Conservation (phyloP, 2,329 filamentous ascomycete species). For the Pseudopithomyces maydicus region DNA sequence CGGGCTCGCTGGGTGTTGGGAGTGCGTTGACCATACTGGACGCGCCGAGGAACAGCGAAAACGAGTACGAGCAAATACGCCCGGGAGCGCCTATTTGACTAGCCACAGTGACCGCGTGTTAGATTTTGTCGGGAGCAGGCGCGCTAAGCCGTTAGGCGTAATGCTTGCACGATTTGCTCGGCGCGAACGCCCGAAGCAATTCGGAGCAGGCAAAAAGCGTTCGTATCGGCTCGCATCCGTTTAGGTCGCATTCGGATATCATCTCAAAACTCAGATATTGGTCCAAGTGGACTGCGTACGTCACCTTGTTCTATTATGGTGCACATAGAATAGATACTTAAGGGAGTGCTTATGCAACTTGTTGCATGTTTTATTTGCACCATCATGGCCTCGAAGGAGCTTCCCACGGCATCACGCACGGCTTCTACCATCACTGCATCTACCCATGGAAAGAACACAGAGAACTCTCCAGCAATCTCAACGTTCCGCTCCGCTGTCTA, state of each 20-base stretch:
- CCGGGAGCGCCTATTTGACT: background rate
- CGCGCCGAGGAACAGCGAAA: background rate
- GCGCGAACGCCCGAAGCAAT: background rate
- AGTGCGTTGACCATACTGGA: background rate
- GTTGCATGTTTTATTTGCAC: background rate
- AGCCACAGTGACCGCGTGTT: background rate
- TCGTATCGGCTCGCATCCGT: slow-evolving; percentile 5
- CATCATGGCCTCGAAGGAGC: too few species aligned
- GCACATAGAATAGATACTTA: background rate
- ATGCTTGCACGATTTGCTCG: background rate
- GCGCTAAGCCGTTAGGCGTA: background rate
- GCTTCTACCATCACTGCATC: background rate
- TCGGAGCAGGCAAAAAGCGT: background rate
- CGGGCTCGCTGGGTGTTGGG: background rate
- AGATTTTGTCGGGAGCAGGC: slow-evolving; percentile 2
- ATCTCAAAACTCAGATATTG: background rate
- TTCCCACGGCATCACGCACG: too few species aligned
- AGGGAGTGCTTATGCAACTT: background rate
- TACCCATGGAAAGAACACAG: background rate
- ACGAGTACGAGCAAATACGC: slow-evolving; percentile 12
- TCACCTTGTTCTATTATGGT: background rate
- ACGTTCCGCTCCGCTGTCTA: slow-evolving; percentile 27
- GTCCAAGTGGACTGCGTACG: background rate
- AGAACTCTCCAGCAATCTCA: slow-evolving; percentile 15
- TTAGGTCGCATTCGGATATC: background rate